Evolutionary conservation across 768 basidiomycete genomes (phyloP).

Genomic region (Lentinus tigrinus): DNA sequence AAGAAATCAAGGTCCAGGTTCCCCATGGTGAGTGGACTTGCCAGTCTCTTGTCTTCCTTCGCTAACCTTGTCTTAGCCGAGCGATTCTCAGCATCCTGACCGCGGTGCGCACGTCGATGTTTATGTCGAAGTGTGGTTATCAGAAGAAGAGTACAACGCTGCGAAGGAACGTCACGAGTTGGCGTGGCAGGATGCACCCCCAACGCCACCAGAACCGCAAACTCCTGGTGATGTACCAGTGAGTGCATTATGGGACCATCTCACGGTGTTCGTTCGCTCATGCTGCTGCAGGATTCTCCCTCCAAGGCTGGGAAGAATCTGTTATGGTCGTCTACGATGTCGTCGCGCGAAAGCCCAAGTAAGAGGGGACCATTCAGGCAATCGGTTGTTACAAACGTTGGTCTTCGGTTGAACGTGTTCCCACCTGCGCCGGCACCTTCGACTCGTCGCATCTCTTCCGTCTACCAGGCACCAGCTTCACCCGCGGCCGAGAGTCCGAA

Average conservation of each 20-base stretch:
- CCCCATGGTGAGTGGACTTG: slow-evolving; percentile 55
- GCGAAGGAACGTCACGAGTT: slow-evolving; percentile 61
- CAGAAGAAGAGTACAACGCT: slow-evolving; percentile 67
- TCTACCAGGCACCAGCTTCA: slow-evolving; percentile 25
- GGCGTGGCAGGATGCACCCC: slow-evolving; percentile 64
- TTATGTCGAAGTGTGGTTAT: slow-evolving; percentile 77
- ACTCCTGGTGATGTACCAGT: slow-evolving; percentile 38
- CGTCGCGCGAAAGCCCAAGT: slow-evolving; percentile 31
- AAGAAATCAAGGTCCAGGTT: slow-evolving; percentile 71
- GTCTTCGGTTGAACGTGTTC: slow-evolving; percentile 53
- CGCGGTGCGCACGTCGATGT: slow-evolving; percentile 65
- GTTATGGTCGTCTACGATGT: slow-evolving; percentile 62
- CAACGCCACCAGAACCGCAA: slow-evolving; percentile 41
- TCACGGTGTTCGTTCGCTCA: neutral
- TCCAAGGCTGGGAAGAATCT: slow-evolving; percentile 59
- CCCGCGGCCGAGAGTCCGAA: slow-evolving; percentile 53
- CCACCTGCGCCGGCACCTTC: slow-evolving; percentile 24
- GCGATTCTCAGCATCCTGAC: slow-evolving; percentile 79
- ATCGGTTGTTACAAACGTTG: slow-evolving; percentile 44
- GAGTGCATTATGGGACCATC: slow-evolving; percentile 9
- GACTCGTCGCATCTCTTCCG: slow-evolving; percentile 42
- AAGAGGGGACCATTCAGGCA: slow-evolving; percentile 43
- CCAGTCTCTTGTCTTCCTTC: neutral
- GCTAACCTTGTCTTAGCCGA: slow-evolving; percentile 46
- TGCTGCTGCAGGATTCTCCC: slow-evolving; percentile 31